Conservation (phyloP, 345 rosid species). For the Cardamine occulta region DNA sequence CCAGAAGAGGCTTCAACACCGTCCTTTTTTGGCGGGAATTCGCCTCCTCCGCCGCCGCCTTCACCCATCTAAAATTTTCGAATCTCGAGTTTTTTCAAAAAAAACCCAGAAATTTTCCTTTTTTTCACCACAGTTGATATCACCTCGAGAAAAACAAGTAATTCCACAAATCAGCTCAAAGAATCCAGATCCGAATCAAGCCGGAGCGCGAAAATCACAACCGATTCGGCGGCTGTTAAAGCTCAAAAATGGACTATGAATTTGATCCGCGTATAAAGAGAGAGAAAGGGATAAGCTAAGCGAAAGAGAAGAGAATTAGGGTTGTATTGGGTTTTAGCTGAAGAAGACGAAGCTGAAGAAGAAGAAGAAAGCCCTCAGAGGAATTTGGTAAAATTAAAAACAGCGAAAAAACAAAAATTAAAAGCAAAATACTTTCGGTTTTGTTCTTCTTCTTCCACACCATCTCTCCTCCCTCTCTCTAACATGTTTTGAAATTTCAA, state of each 20-base stretch:
- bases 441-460: conserved; percentile 44
- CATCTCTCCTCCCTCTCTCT: conserved; percentile 84
- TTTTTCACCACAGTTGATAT: conserved; percentile 24
- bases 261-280: conserved; percentile 40
- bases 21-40: conserved; percentile 70
- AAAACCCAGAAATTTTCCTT: conserved; percentile 33
- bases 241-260: conserved; percentile 49
- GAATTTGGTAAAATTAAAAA: conserved; percentile 23
- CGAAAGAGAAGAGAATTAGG: conserved; percentile 27
- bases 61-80: conserved; percentile 62
- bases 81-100: conserved; percentile 22
- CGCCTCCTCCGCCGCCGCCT: conserved; percentile 58
- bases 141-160: conserved; percentile 36
- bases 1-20: conserved; percentile 48
- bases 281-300: conserved; percentile 30
- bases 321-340: conserved; percentile 41
- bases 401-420: conserved; percentile 14
- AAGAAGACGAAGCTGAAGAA: conserved; percentile 35
- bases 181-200: conserved; percentile 54
- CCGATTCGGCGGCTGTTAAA: conserved; percentile 41
- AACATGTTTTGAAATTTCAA: conserved; percentile 86
- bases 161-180: conserved; percentile 43
- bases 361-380: conserved; percentile 37
- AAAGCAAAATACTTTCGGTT: conserved; percentile 40
- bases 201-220: conserved; percentile 37